Percentiles rank a stretch among this genome's conserved stretches.
phyloP scores from a whole-genome alignment of 2,329 filamentous ascomycete genomes.

The Fusarium xyrophilum region DNA sequence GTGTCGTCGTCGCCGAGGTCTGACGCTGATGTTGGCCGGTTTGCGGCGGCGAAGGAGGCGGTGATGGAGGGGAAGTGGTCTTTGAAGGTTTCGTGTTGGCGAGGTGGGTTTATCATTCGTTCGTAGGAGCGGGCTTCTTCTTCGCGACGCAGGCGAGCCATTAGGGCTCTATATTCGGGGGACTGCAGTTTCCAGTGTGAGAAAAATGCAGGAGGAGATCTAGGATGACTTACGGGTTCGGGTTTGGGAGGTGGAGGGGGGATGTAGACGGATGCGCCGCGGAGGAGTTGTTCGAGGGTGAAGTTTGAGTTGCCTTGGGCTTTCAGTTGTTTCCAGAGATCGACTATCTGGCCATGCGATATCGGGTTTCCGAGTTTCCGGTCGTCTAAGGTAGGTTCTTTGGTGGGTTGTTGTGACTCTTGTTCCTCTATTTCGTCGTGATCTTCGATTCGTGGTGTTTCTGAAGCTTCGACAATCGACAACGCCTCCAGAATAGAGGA shows the following conservation, averaged over 20 bases:
- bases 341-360: conserved; percentile 72
- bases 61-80: conserved; percentile 64
- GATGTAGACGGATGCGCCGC: conserved; percentile 73
- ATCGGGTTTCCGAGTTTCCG: conserved; percentile 70
- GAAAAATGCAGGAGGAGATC: neutral
- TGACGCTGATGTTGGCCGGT: conserved; percentile 53
- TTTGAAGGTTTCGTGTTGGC: conserved; percentile 63
- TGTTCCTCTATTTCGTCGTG: conserved; percentile 29
- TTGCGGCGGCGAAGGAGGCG: conserved; percentile 62
- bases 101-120: conserved; percentile 73
- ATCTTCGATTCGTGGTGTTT: conserved; percentile 6
- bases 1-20: conserved; percentile 68
- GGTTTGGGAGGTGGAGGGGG: conserved; percentile 82
- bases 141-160: conserved; percentile 82
- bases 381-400: conserved; percentile 60
- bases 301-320: conserved; percentile 44
- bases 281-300: conserved; percentile 74
- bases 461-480: conserved; percentile 41
- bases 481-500: conserved; percentile 70
- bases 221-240: conserved; percentile 68
- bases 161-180: conserved; percentile 83
- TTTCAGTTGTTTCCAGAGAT: conserved; percentile 63
- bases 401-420: conserved; percentile 33
- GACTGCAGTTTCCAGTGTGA: conserved; percentile 58
- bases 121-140: conserved; percentile 85